These are phyloP conservation scores for Hypoxylon sp. DNA, from an alignment of 2,329 filamentous ascomycete species.

Conservation along the genomic window DNA sequence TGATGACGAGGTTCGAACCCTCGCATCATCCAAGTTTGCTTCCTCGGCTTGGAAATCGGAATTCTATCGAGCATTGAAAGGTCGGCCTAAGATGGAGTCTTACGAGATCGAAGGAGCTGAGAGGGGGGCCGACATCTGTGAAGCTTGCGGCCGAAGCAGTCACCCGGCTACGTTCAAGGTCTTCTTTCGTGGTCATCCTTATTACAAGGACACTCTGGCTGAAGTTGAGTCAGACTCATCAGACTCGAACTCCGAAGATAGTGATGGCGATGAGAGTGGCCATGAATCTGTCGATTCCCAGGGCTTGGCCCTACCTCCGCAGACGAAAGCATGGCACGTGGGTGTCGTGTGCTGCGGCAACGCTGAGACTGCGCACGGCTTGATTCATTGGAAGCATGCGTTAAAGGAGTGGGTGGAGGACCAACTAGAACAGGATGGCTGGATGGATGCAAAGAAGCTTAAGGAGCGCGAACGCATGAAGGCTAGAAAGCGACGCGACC, in stretches of 20 bases:
- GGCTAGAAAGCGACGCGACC: slow-evolving; percentile 68
- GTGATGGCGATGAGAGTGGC: slow-evolving; percentile 49
- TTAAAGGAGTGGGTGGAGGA: slow-evolving; percentile 79
- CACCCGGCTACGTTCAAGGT: slow-evolving; percentile 77
- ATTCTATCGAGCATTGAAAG: slow-evolving; percentile 75
- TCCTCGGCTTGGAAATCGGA: slow-evolving; percentile 77
- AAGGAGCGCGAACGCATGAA: slow-evolving; percentile 72
- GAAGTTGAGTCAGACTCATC: slow-evolving; percentile 64
- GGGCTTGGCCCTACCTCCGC: slow-evolving; percentile 54
- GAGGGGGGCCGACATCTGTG: slow-evolving; percentile 65
- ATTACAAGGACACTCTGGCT: slow-evolving; percentile 74
- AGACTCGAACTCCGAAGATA: slow-evolving; percentile 53
- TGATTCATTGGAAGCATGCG: slow-evolving; percentile 81
- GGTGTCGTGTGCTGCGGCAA: slow-evolving; percentile 60
- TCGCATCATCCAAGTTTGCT: slow-evolving; percentile 77
- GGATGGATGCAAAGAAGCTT: slow-evolving; percentile 69
- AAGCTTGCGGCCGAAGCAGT: slow-evolving; percentile 77
- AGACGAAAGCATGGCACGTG: slow-evolving; percentile 58
- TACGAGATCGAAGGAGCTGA: slow-evolving; percentile 57
- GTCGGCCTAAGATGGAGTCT: slow-evolving; percentile 72
- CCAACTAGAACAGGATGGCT: slow-evolving; percentile 69
- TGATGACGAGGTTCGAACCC: slow-evolving; percentile 76
- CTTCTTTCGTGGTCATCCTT: slow-evolving; percentile 74
- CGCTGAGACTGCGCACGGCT: slow-evolving; percentile 76
- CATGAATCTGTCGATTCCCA: slow-evolving; percentile 56